Conservation (phyloP, 257 asterid genomes). For the Nyctanthes arbortristis region DNA sequence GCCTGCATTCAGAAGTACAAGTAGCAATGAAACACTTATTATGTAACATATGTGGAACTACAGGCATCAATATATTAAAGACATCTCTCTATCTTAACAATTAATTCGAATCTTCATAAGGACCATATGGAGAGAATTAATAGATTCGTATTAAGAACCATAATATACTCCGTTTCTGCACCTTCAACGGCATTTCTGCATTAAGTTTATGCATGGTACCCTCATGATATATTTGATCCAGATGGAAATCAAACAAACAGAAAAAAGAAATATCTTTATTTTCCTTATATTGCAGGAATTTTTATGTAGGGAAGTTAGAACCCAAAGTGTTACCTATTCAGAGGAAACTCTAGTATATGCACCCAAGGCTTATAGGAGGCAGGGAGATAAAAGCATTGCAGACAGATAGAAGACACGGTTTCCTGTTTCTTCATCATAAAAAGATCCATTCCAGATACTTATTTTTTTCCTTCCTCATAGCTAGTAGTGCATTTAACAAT, state of each 20-base stretch:
- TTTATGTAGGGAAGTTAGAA: background rate
- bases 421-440: background rate
- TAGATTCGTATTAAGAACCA: background rate
- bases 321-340: background rate
- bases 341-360: background rate
- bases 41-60: conserved; percentile 1
- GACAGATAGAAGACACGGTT: background rate
- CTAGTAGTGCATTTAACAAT: background rate
- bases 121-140: conserved; percentile 4
- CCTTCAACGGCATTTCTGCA: no score
- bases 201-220: background rate
- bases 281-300: background rate
- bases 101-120: background rate
- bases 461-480: background rate
- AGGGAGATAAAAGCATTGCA: background rate
- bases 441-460: background rate
- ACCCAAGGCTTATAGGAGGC: background rate
- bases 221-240: background rate
- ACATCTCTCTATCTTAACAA: conserved; percentile 1
- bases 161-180: no score
- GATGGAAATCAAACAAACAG: background rate
- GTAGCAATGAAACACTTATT: background rate
- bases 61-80: conserved; percentile 6
- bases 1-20: conserved; percentile 55
- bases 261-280: background rate